Base-by-base conservation (phyloP, 1,139 yeast species). In the Taphrina communis region DNA sequence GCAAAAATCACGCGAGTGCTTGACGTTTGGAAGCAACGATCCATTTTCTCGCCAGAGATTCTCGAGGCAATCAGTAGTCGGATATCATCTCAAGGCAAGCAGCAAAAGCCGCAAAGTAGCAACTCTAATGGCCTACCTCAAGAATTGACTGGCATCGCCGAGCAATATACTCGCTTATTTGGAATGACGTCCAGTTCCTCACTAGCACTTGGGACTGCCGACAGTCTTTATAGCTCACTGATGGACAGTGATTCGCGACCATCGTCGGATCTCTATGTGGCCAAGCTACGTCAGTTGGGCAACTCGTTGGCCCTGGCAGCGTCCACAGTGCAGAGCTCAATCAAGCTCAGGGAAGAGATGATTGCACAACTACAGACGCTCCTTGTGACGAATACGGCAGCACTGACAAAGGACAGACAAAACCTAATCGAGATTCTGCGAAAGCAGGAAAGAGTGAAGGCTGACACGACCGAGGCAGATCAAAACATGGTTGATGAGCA, bases 11-110 rank as follows among this genome's bases (percentile, higher is more conserved):
- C 80, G 52, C 82, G 96, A 56, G 85, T 90, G 36, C 81, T 90
- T 1, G 84, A 81, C 60, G 95, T 91, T 17, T 89, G 97, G 96
- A 83, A 83, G 66, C 89, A 89, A 70, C 80, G 97, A 66, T 76
- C 77, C 36, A 84, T 91, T 1, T 90, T 88, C 73, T 72, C 81
- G 39, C 61, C 60, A 12, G 53, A 53, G 12, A 55, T 63, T 9
- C 17, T 63, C 14, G 61, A 48, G 11, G 67, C 19, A 17, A 63
- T 63, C 38, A 44, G 36, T 12, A 31, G 42, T 39, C 42, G 61
- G 17, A 42, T 55, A 12, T 19, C 56, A 17, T 12, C 46, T 12
- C 38, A 39, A 17, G 38, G 21, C 6, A 55, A 53, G 31, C 14
- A 44, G 35, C 46, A 38, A 39, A 58, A 25, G 12, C 25, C 41